Percentiles rank a stretch among this genome's conserved stretches.
phyloP scores from a whole-genome alignment of 257 asterid species.

The Cinchona pubescens region DNA sequence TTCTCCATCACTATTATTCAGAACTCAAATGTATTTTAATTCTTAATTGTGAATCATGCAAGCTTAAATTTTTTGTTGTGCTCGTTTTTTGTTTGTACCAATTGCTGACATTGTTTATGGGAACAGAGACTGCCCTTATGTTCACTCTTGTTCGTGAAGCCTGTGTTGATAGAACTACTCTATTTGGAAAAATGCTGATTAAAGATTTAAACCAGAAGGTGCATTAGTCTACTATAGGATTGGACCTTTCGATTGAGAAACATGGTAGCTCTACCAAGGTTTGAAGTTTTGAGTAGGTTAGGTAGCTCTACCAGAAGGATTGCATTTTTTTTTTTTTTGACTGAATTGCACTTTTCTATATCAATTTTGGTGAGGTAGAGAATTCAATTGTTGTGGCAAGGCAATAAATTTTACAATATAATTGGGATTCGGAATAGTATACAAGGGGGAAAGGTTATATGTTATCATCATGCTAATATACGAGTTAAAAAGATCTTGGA shows the following conservation, averaged over 20 bases:
- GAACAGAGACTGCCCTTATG: not conserved
- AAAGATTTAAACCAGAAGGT: not conserved
- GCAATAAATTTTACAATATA: conserved; percentile 27
- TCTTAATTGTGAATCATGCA: not conserved
- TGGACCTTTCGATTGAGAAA: too few relatives aligned
- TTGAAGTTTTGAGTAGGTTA: not conserved
- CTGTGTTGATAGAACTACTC: not conserved
- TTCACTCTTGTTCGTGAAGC: not conserved
- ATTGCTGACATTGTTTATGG: not conserved
- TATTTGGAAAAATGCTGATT: not conserved
- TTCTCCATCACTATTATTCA: not conserved
- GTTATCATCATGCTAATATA: conserved; percentile 25
- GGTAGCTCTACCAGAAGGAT: not conserved
- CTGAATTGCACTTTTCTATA: not conserved
- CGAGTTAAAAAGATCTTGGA: conserved; percentile 21
- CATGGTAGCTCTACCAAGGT: too few relatives aligned
- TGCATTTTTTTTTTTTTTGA: too few relatives aligned
- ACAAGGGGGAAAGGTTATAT: conserved; percentile 31
- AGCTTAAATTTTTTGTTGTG: not conserved
- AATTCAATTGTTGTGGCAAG: not conserved
- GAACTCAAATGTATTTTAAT: not conserved
- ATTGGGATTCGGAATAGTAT: conserved; percentile 26
- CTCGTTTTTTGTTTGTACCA: too few relatives aligned
- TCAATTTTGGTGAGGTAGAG: not conserved
- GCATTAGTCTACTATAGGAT: not conserved